Conservation (phyloP, 208 protist genomes). For the Strigomonas galati region DNA sequence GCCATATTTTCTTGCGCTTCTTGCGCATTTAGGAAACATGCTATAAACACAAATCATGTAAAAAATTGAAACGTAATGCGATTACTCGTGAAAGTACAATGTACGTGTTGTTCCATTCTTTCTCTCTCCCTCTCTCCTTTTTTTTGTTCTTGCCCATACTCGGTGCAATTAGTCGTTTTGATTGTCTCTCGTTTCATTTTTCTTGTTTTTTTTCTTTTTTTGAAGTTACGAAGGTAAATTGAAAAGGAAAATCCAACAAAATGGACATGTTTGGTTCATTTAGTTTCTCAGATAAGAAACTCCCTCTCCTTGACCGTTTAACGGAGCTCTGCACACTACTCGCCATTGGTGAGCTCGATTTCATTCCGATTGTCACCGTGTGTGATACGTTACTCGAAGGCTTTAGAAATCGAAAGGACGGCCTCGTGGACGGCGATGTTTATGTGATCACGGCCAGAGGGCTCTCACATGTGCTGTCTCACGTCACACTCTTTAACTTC, state of each 20-base stretch:
- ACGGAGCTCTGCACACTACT: slow-evolving; percentile 31
- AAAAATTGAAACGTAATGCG: too few species aligned
- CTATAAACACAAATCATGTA: too few species aligned
- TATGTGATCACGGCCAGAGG: slow-evolving; percentile 65
- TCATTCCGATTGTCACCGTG: slow-evolving; percentile 28
- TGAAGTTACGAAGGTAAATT: too few species aligned
- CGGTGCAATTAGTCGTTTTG: too few species aligned
- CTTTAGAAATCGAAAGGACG: slow-evolving; percentile 22
- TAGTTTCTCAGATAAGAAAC: not conserved
- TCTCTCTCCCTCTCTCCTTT: too few species aligned
- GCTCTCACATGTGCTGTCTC: slow-evolving; percentile 65
- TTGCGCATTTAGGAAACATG: too few species aligned
- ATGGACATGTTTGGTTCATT: not conserved
- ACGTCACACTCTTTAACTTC: slow-evolving; percentile 11
- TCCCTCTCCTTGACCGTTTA: slow-evolving; percentile 12
- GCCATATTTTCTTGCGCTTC: too few species aligned
- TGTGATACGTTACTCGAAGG: slow-evolving; percentile 24
- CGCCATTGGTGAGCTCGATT: slow-evolving; percentile 22
- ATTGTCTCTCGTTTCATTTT: slow-evolving; percentile 5
- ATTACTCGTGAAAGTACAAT: too few species aligned
- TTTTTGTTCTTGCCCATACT: too few species aligned
- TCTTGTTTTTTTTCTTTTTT: slow-evolving; percentile 11
- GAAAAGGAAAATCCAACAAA: too few species aligned
- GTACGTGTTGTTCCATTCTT: too few species aligned
- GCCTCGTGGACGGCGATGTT: slow-evolving; percentile 52